phyloP scores from a whole-genome alignment of 2,329 filamentous ascomycete genomes.

The Clonostachys rosea region DNA sequence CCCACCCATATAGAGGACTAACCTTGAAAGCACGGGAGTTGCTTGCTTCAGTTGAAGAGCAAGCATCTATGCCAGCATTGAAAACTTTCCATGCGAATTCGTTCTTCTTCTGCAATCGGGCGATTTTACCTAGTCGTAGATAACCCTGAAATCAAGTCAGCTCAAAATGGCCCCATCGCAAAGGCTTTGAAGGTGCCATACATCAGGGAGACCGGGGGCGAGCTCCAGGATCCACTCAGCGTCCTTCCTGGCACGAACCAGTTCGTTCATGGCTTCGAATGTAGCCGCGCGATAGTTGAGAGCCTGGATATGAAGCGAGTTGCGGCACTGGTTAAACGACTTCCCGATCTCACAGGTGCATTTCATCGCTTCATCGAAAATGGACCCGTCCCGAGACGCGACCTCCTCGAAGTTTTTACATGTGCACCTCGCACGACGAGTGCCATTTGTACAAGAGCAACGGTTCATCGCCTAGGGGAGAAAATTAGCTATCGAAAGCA shows the following conservation, averaged over 20 bases:
- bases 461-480: constrained; percentile 24
- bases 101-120: constrained; percentile 26
- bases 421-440: constrained; percentile 25
- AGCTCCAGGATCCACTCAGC: constrained; percentile 37
- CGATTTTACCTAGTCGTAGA: constrained; percentile 32
- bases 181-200: constrained; percentile 9
- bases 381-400: constrained; percentile 21
- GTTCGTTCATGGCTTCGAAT: constrained; percentile 28
- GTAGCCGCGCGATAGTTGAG: constrained; percentile 34
- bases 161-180: constrained; percentile 2
- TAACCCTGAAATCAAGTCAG: constrained; percentile 24
- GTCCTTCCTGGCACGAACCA: constrained; percentile 29
- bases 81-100: constrained; percentile 33
- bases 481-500: not conserved
- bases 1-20: not conserved
- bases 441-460: constrained; percentile 24
- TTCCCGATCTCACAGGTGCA: constrained; percentile 28
- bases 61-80: constrained; percentile 27
- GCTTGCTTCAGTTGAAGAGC: not conserved
- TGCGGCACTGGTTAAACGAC: constrained; percentile 31
- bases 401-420: constrained; percentile 32
- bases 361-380: constrained; percentile 35
- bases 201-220: constrained; percentile 31
- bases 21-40: too few relatives aligned
- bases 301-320: constrained; percentile 28